Evolutionary conservation across 192 early-diverging fungal genomes (phyloP).

Genomic region (Coemansia sp.): DNA sequence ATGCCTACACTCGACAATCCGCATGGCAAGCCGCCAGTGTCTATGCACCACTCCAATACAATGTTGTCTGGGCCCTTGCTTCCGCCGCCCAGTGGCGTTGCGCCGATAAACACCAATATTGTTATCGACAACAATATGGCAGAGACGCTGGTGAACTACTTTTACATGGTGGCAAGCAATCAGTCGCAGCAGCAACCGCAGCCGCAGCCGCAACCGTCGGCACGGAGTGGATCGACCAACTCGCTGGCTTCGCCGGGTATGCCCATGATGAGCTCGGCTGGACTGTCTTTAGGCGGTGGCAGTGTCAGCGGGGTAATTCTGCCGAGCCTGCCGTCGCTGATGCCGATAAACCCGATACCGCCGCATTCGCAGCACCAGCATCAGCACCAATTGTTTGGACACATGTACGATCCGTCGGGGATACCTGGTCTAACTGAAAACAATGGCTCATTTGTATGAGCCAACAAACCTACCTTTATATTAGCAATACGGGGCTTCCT

Average conservation of each 20-base stretch:
- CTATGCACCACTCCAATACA: constrained; percentile 2
- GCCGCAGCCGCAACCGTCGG: not conserved
- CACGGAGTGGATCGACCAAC: constrained; percentile 10
- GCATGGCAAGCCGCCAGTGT: not conserved
- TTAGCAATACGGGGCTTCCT: too few relatives aligned
- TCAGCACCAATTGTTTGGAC: constrained; percentile 13
- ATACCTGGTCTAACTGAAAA: constrained; percentile 30
- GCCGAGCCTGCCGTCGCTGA: constrained; percentile 3
- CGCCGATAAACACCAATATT: constrained; percentile 48
- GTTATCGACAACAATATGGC: constrained; percentile 59
- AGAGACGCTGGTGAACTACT: constrained; percentile 56
- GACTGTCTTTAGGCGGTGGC: not conserved
- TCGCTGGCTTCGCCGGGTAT: constrained; percentile 26
- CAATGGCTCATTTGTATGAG: constrained; percentile 30
- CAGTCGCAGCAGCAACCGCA: constrained; percentile 19
- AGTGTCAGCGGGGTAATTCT: not conserved
- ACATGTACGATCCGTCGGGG: constrained; percentile 23
- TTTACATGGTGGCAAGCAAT: constrained; percentile 53
- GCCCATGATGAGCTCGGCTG: constrained; percentile 1
- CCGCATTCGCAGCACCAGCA: constrained; percentile 2
- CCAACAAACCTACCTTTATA: too few relatives aligned
- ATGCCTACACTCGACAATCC: not conserved
- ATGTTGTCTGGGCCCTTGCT: constrained; percentile 6
- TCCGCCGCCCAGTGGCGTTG: constrained; percentile 8
- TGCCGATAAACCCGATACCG: not conserved